phyloP scores from a whole-genome alignment of 1,284 basidiomycete species.

The Ceratobasidium sp. region DNA sequence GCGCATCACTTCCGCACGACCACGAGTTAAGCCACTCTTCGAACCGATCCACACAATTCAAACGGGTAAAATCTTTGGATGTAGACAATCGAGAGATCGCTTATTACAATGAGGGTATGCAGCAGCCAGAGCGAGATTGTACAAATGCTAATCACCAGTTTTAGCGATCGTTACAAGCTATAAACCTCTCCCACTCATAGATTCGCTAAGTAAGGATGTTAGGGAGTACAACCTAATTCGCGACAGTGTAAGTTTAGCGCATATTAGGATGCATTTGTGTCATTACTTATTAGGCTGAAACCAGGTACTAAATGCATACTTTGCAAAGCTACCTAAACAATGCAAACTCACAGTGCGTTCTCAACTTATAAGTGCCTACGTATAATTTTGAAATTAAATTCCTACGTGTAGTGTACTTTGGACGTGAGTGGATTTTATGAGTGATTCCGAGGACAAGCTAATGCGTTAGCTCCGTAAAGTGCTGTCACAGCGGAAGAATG shows the following conservation, averaged over 20 bases:
- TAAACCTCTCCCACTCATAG: neutral
- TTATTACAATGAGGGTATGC: neutral
- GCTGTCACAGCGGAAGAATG: slow-evolving; percentile 1
- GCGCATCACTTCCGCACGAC: neutral
- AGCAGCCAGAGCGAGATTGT: neutral
- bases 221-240: neutral
- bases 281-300: neutral
- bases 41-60: neutral
- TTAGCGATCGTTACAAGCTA: too few relatives aligned
- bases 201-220: neutral
- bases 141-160: neutral
- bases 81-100: neutral
- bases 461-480: neutral
- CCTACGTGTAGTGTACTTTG: neutral
- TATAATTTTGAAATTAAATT: neutral
- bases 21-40: neutral
- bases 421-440: neutral
- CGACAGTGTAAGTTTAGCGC: neutral
- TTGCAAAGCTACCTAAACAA: neutral
- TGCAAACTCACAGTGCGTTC: neutral
- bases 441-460: neutral
- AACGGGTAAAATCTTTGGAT: neutral
- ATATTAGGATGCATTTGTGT: neutral
- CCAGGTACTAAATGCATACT: neutral
- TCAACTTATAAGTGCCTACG: neutral